phyloP scores from a whole-genome alignment of 805 yeast genomes.

The Candida pseudoglaebosa region DNA sequence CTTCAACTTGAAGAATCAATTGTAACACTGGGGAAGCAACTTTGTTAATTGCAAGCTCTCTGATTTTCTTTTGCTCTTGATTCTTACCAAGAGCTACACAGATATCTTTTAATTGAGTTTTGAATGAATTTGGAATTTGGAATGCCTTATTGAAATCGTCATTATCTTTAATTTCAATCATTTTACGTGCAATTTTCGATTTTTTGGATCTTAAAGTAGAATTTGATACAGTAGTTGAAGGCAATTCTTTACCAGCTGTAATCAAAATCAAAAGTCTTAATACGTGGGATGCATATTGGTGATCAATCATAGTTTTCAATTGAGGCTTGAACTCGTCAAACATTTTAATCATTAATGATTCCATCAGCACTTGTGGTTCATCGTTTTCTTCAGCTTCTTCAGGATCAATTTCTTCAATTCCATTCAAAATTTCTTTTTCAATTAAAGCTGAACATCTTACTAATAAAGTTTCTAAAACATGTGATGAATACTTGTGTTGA shows the following conservation, averaged over 20 bases:
- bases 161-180: constrained; percentile 82
- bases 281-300: constrained; percentile 87
- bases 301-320: constrained; percentile 55
- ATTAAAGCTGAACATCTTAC: constrained; percentile 70
- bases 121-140: constrained; percentile 68
- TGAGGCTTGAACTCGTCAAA: constrained; percentile 63
- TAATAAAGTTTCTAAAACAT: constrained; percentile 82
- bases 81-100: constrained; percentile 37
- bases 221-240: constrained; percentile 64
- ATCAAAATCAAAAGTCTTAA: constrained; percentile 68
- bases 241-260: constrained; percentile 72
- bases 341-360: constrained; percentile 59
- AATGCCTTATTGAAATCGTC: constrained; percentile 64
- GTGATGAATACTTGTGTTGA: constrained; percentile 89
- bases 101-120: constrained; percentile 51
- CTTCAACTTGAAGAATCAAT: constrained; percentile 73
- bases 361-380: constrained; percentile 51
- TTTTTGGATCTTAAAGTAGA: constrained; percentile 78
- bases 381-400: constrained; percentile 30
- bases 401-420: constrained; percentile 34
- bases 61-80: constrained; percentile 38
- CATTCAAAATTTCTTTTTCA: constrained; percentile 63
- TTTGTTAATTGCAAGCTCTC: constrained; percentile 75
- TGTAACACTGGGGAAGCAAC: constrained; percentile 87
- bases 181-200: constrained; percentile 85